Evolutionary conservation across 1,284 basidiomycete species (phyloP).

Genomic region (Trichosporon faecale): DNA sequence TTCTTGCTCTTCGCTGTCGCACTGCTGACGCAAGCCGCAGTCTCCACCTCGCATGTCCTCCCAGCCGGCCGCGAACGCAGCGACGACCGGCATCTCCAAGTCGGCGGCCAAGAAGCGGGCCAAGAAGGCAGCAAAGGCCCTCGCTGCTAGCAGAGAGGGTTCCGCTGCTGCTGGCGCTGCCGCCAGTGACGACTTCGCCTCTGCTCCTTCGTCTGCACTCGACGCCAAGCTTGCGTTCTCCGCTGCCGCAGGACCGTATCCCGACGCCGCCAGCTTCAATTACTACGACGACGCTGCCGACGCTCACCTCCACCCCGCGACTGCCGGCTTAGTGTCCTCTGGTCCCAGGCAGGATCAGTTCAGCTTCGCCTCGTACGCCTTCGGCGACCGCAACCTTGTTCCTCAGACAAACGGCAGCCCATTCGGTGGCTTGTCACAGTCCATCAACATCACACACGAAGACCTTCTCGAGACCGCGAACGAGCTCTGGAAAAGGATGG

Average conservation of each 20-base stretch:
- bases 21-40: constrained; percentile 13
- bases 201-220: constrained; percentile 10
- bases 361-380: constrained; percentile 26
- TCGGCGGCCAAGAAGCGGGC: constrained; percentile 50
- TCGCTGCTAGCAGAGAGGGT: constrained; percentile 18
- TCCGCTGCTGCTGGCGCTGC: constrained; percentile 11
- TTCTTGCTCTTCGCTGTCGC: background rate
- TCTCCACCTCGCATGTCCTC: constrained; percentile 39
- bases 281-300: constrained; percentile 18
- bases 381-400: constrained; percentile 20
- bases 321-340: background rate
- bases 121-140: constrained; percentile 46
- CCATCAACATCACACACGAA: constrained; percentile 50
- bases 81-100: constrained; percentile 44
- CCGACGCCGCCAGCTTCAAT: constrained; percentile 13
- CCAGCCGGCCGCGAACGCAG: constrained; percentile 32
- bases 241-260: constrained; percentile 16
- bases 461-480: constrained; percentile 52
- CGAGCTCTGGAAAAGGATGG: constrained; percentile 53
- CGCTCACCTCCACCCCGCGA: constrained; percentile 2
- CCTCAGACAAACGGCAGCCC: constrained; percentile 31
- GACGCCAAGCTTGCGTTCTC: constrained; percentile 11
- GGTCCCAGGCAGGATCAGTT: constrained; percentile 19
- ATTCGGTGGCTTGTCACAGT: constrained; percentile 33
- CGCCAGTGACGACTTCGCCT: background rate